Percentiles rank a stretch among this genome's conserved stretches.
phyloP scores from a whole-genome alignment of 2,329 filamentous ascomycete genomes.

The Aspergillus fumigatiaffinis region DNA sequence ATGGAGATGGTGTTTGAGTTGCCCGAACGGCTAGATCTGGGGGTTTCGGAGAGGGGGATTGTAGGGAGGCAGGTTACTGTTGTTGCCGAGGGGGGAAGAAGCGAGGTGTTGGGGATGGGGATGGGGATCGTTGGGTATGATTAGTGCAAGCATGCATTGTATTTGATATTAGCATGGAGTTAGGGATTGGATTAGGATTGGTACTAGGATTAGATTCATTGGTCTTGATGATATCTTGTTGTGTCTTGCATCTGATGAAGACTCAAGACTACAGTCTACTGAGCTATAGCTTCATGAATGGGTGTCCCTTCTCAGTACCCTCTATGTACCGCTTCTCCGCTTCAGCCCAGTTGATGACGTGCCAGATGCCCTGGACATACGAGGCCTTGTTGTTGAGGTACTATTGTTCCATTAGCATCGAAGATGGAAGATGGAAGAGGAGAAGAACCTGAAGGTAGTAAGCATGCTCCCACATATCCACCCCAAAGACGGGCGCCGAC shows the following conservation, averaged over 20 bases:
- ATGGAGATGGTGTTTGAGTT: constrained; percentile 25
- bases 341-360: constrained; percentile 88
- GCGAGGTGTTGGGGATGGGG: constrained; percentile 20
- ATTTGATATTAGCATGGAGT: background rate
- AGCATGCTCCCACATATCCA: constrained; percentile 94
- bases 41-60: constrained; percentile 32
- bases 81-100: constrained; percentile 16
- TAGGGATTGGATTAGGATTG: background rate
- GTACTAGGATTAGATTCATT: background rate
- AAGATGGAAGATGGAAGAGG: background rate
- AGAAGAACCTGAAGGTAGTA: constrained; percentile 70
- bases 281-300: constrained; percentile 19
- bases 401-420: constrained; percentile 37
- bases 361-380: constrained; percentile 88
- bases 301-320: too few species aligned
- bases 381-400: constrained; percentile 93
- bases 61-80: constrained; percentile 32
- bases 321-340: constrained; percentile 62
- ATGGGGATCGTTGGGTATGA: constrained; percentile 34
- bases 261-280: background rate
- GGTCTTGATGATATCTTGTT: background rate
- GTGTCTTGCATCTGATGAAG: background rate
- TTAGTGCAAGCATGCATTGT: constrained; percentile 10
- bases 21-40: constrained; percentile 29
- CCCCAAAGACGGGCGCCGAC: constrained; percentile 70